phyloP scores from a whole-genome alignment of 768 basidiomycete genomes.

The Leccinum barrowsii region DNA sequence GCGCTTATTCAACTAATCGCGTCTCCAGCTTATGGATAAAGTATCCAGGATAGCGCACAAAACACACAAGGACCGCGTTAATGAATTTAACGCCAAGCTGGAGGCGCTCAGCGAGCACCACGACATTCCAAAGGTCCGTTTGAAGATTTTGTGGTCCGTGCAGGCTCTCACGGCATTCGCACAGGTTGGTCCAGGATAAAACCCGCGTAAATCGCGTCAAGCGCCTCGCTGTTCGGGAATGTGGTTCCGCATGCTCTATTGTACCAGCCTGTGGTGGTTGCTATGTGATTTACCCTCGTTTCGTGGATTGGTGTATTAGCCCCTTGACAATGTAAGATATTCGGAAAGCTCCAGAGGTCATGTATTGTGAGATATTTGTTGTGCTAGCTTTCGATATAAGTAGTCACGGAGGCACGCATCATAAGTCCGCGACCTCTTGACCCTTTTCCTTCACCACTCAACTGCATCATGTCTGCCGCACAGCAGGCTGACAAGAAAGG shows the following conservation, averaged over 20 bases:
- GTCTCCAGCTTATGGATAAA: constrained; percentile 62
- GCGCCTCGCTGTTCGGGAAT: constrained; percentile 14
- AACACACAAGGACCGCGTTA: constrained; percentile 92
- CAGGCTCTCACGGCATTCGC: constrained; percentile 23
- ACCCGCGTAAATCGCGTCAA: constrained; percentile 31
- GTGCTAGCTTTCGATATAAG: constrained; percentile 34
- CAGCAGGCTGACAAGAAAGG: constrained; percentile 44
- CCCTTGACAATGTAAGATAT: constrained; percentile 22
- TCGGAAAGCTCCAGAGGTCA: constrained; percentile 23
- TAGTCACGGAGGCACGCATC: constrained; percentile 34
- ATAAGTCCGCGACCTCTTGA: constrained; percentile 35
- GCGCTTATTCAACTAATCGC: constrained; percentile 7
- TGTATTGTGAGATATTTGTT: constrained; percentile 37
- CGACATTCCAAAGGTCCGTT: constrained; percentile 83
- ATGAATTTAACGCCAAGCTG: constrained; percentile 83
- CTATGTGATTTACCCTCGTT: constrained; percentile 15
- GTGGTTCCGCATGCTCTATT: constrained; percentile 10
- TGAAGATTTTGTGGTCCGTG: constrained; percentile 25
- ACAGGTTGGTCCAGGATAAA: constrained; percentile 86
- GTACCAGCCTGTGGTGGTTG: constrained; percentile 17
- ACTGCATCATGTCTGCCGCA: constrained; percentile 37
- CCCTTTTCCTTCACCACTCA: constrained; percentile 34
- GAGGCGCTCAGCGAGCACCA: constrained; percentile 90
- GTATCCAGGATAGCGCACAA: constrained; percentile 76
- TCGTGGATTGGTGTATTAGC: constrained; percentile 21